These are phyloP conservation scores for Gentiana straminea DNA, from an alignment of 257 asterid genomes.

Conservation along the genomic window DNA sequence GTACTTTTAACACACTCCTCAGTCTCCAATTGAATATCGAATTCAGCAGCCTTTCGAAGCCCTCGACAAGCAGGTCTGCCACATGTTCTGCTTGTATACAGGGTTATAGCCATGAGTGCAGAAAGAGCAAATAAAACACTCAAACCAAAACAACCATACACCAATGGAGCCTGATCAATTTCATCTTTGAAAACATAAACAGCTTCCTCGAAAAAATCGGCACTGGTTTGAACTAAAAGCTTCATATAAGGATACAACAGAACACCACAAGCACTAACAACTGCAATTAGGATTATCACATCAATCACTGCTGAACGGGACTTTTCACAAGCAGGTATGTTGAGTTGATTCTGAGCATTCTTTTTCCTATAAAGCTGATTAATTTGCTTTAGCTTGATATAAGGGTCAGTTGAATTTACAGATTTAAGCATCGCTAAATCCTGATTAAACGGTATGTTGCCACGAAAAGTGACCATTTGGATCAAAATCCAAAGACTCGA, in stretches of 20 bases:
- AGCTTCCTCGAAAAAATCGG: constrained; percentile 42
- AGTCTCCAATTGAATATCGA: constrained; percentile 81
- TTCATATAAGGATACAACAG: constrained; percentile 53
- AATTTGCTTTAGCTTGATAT: constrained; percentile 49
- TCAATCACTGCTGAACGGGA: constrained; percentile 67
- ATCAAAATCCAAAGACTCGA: constrained; percentile 23
- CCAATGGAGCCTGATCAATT: constrained; percentile 53
- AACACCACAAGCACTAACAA: constrained; percentile 55
- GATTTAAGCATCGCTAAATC: constrained; percentile 58
- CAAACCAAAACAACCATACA: constrained; percentile 73
- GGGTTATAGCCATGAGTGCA: constrained; percentile 47
- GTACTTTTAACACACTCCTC: constrained; percentile 60
- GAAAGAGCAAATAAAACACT: constrained; percentile 45
- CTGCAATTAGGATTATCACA: constrained; percentile 64
- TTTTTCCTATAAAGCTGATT: constrained; percentile 36
- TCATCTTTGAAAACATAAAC: constrained; percentile 51
- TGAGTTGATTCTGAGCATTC: constrained; percentile 29
- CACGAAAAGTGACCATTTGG: constrained; percentile 76
- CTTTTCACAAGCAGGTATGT: constrained; percentile 61
- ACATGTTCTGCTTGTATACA: constrained; percentile 47
- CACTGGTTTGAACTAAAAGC: constrained; percentile 21
- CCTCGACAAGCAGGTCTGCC: constrained; percentile 75
- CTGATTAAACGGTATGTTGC: constrained; percentile 56
- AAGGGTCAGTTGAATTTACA: constrained; percentile 37
- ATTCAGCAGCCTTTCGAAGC: constrained; percentile 74